Evolutionary conservation across 2,329 filamentous ascomycete genomes (phyloP), one percentile per base, ranked within the genome.

Genomic region (Hymenotorrendiella dingleyae): DNA sequence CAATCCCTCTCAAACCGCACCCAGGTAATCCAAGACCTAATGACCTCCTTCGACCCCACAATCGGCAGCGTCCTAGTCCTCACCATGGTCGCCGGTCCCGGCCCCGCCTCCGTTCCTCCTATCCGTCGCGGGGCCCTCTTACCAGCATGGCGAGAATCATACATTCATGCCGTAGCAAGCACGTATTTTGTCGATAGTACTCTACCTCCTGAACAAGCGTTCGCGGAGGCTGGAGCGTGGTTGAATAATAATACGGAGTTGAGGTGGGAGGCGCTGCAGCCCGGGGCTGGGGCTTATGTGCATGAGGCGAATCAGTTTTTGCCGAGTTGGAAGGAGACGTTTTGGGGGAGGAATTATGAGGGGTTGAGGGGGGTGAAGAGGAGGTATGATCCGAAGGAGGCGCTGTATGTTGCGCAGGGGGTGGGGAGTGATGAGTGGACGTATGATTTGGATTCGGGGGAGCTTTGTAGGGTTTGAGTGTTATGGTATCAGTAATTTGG

Each of bases 261-360:
- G 11, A 23, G 38, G 3, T 48, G 37, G 38, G 12, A 17, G 9
- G 20, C 27, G 17, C 39, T 33, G 28, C 33, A 28, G n/a, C 67
- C 68, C 0, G 62, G 61, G 1, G 59, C 62, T 8, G 68, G 65
- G 3, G 58, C 64, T 1, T 72, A 73, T 54, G 61, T 70, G 62
- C 73, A 72, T 49, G 72, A 77, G 58, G 70, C 66, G 3, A 66
- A 73, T 55, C 66, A 68, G 35, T 59, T 58, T 34, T 62, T 70
- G 54, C 57, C 60, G 0, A 46, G 65, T 26, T 73, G 63, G 54
- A 61, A 70, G 54, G 19, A 60, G 10, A 58, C 55, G 6, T 72
- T 71, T 51, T 74, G 65, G 45, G 71, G 70, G 0, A 24, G 23
- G 3, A 46, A 38, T 23, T 52, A 52, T 33, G 39, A 46, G 23